phyloP scores from a whole-genome alignment of 2,329 filamentous ascomycete species.

The Colletotrichum melonis region DNA sequence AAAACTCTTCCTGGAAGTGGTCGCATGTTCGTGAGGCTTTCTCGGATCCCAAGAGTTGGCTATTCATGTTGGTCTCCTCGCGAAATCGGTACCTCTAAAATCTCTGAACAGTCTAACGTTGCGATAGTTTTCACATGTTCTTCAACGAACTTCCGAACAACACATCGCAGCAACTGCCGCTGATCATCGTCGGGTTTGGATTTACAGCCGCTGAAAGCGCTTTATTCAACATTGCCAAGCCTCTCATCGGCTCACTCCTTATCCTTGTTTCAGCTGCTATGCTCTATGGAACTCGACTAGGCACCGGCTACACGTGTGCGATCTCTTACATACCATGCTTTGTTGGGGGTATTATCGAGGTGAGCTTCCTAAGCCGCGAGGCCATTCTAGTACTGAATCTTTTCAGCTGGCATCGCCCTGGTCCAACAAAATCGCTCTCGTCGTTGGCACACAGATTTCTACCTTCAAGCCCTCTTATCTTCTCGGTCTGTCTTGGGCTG shows the following conservation, averaged over 20 bases:
- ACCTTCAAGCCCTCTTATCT: conserved; percentile 45
- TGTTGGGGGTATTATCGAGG: conserved; percentile 39
- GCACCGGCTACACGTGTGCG: conserved; percentile 41
- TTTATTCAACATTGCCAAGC: conserved; percentile 41
- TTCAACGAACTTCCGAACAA: conserved; percentile 43
- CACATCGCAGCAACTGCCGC: conserved; percentile 41
- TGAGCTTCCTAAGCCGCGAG: background rate
- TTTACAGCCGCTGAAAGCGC: conserved; percentile 41
- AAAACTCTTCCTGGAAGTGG: conserved; percentile 40
- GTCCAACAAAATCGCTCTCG: conserved; percentile 43
- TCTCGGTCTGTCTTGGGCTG: conserved; percentile 42
- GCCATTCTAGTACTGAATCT: background rate
- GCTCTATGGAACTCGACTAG: conserved; percentile 38
- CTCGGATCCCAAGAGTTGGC: conserved; percentile 39
- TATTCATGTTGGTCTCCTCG: conserved; percentile 29
- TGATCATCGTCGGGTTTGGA: conserved; percentile 40
- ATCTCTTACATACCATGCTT: conserved; percentile 42
- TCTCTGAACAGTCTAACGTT: background rate
- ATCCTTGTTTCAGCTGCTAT: conserved; percentile 38
- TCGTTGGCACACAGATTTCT: conserved; percentile 43
- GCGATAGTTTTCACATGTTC: conserved; percentile 40
- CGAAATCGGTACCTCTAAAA: no score
- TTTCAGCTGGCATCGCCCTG: conserved; percentile 38
- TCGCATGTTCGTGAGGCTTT: conserved; percentile 39
- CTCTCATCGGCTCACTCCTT: conserved; percentile 34